Evolutionary conservation across 371 early-diverging fungal genomes (phyloP), one percentile per base, ranked within the genome.

Genomic region (Mucor mucedo): DNA sequence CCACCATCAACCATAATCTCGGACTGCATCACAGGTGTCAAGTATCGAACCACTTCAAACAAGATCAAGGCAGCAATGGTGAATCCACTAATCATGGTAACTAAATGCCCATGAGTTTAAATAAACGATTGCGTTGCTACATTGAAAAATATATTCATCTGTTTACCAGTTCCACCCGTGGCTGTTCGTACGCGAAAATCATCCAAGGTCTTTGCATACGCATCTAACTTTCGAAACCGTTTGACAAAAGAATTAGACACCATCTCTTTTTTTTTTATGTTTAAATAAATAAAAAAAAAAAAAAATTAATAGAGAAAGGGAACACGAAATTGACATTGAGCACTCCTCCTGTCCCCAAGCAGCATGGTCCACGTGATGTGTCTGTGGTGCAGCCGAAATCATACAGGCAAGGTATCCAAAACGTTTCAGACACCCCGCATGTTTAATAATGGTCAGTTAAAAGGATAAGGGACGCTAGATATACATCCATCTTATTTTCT

Each of bases 131-230:
- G 21, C 21, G 21, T 21, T 21, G 21, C 21, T 21, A 47, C 8
- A 21, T 21, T 11, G 5, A 30, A 8, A 30, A 50, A 30, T 11
- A 50, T 10, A 4, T 13, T 4, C n/a, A 52, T 45, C 8, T 29
- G 2, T 10, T 45, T 89, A 94, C 94, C 90, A 55, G 79, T 63
- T 41, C 93, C 97, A 55, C 98, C 98, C 1, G 93, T 84, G 14
- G 84, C 79, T n/a, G 98, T 98, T 70, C 92, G 88, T 52, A 95
- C 83, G 55, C 93, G 86, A 76, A 97, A 95, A 75, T 98, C 97
- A 66, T 98, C 99, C 14, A 95, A 82, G 2, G 98, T 95, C 69
- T 98, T 98, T n/a, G 99, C 98, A 67, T 96, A 97, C 21, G 95
- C 95, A 72, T 98, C 99, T 60, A 95, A 88, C 58, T 80, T 78